Base-by-base conservation (phyloP, 768 basidiomycete species). In the Auricularia sp. region DNA sequence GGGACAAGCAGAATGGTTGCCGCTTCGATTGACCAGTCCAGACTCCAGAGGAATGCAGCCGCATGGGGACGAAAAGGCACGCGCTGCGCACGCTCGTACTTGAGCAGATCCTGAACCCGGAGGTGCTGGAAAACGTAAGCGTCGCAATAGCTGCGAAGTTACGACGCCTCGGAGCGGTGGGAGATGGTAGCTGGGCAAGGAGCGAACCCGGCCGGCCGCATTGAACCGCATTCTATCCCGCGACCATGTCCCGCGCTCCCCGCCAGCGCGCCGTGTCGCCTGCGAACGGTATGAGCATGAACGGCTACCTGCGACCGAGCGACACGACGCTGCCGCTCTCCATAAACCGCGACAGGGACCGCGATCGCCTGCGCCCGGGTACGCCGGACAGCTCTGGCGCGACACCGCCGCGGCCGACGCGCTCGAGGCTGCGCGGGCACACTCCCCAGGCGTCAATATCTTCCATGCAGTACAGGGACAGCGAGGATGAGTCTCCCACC, bases 321-420 rank as follows among this genome's bases (percentile, higher is more conserved):
- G 56, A 59, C 7, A 59, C 56, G 56, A 24, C 56, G 56, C 56
- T 34, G 56, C 56, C 29, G 18, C 56, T 34, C 34, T 29, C 24
- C 5, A 35, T 59, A 14, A 34, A 59, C 24, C 56, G 56, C 56
- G 56, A 59, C 24, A 21, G 56, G 24, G 56, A 35, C 11, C 56
- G 56, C 16, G 56, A 59, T 14, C 14, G 47, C 18, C 14, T 51
- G 47, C 47, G 47, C 18, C 47, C 47, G 6, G 24, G 56, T 29
- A 59, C 56, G 56, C 24, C 34, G 24, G 24, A 59, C 34, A 24
- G 56, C 29, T 29, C 21, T 6, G 24, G 34, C 56, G 24, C 56
- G 56, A 66, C 51, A 67, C 70, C 7, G 70, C 70, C 35, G 45
- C 74, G 16, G 69, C 75, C n/a, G 70, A 73, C 34, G 66, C 68